A percentile compares a stretch with the other conserved stretches of the same genome.
Conservation (phyloP, 129 eudicot genomes). For the Ambrosia trifida region DNA sequence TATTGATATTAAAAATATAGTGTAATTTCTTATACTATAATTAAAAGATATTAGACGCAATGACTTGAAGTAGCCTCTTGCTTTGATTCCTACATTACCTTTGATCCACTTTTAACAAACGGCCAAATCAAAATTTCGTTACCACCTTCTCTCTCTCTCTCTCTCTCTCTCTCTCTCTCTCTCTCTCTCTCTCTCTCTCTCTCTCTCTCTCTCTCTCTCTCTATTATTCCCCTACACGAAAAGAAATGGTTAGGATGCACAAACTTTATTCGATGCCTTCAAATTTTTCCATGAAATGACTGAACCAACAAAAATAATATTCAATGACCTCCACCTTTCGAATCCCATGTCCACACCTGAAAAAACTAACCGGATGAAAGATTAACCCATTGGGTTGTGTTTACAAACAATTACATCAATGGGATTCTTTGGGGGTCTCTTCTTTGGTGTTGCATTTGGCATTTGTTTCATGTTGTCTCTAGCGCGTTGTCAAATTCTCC, state of each 20-base stretch:
- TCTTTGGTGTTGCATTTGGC: constrained; percentile 70
- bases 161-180: constrained; percentile 15
- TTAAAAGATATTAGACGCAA: no score
- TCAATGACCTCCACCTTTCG: constrained; percentile 28
- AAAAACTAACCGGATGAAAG: constrained; percentile 14
- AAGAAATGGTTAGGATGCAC: constrained; percentile 22
- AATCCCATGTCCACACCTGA: constrained; percentile 19
- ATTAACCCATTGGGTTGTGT: constrained; percentile 7
- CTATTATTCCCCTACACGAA: constrained; percentile 24
- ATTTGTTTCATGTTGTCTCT: constrained; percentile 57
- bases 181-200: constrained; percentile 11
- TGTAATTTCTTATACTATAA: no score
- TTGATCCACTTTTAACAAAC: constrained; percentile 27
- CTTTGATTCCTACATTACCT: constrained; percentile 17
- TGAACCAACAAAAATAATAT: constrained; percentile 20
- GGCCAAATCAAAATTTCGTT: constrained; percentile 1
- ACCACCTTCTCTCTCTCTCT: constrained; percentile 17
- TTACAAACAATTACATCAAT: constrained; percentile 26
- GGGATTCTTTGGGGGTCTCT: constrained; percentile 52
- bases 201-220: constrained; percentile 2
- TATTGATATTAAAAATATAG: no score
- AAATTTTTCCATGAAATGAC: constrained; percentile 35
- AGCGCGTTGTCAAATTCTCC: constrained; percentile 56
- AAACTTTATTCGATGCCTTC: constrained; percentile 34
- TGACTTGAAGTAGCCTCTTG: neutral